Evolutionary conservation across 2,329 filamentous ascomycete species (phyloP).

Genomic region (Drechslera avenae): DNA sequence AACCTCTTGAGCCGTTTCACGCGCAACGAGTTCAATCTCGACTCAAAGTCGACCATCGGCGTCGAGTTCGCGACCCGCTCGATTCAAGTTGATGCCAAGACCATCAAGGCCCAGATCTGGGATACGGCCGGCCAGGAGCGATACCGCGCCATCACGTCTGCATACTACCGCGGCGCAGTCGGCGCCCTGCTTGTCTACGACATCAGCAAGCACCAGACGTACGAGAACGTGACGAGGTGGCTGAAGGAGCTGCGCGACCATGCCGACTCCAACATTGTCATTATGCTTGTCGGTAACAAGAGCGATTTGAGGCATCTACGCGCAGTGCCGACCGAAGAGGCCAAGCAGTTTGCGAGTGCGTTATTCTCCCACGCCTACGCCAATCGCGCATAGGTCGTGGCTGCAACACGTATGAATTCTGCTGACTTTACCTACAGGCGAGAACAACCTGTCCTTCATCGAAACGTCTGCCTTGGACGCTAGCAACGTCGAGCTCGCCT

Average conservation of each 20-base stretch:
- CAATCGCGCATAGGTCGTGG: too few species aligned
- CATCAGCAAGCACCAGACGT: slow-evolving; percentile 99
- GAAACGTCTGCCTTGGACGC: slow-evolving; percentile 98
- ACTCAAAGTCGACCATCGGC: slow-evolving; percentile 99
- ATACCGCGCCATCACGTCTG: slow-evolving; percentile 98
- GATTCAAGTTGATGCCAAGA: slow-evolving; percentile 99
- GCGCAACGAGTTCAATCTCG: slow-evolving; percentile 99
- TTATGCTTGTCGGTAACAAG: slow-evolving; percentile 99
- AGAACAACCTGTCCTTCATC: slow-evolving; percentile 98
- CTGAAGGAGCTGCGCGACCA: slow-evolving; percentile 98
- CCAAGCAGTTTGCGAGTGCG: slow-evolving; percentile 94
- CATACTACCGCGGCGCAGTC: slow-evolving; percentile 97
- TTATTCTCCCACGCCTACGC: slow-evolving; percentile 28
- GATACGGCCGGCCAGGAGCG: slow-evolving; percentile 98
- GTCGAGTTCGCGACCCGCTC: slow-evolving; percentile 98
- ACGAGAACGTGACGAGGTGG: slow-evolving; percentile 99
- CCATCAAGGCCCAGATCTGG: slow-evolving; percentile 99
- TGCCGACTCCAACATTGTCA: slow-evolving; percentile 98
- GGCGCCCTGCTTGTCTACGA: slow-evolving; percentile 98
- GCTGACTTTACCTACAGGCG: slow-evolving; percentile 62
- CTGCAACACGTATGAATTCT: slow-evolving; percentile 57
- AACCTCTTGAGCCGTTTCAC: slow-evolving; percentile 99
- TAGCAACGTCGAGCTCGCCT: slow-evolving; percentile 98
- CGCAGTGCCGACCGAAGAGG: slow-evolving; percentile 96
- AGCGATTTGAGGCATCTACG: slow-evolving; percentile 99